phyloP scores from a whole-genome alignment of 2,329 filamentous ascomycete species.

The Trichoderma koningiopsis region DNA sequence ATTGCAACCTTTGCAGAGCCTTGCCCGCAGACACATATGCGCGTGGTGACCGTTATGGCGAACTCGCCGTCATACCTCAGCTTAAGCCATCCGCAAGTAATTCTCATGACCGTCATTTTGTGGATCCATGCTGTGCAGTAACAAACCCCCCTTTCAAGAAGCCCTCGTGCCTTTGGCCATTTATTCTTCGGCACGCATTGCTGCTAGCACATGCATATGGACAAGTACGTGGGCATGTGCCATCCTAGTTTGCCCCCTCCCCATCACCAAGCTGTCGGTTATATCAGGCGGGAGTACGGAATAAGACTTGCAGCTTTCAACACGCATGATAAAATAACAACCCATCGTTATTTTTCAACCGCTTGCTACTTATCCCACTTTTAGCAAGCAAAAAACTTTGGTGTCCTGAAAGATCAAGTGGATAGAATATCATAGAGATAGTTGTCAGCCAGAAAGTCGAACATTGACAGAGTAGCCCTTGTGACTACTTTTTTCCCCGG shows the following conservation, averaged over 20 bases:
- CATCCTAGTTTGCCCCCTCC: conserved; percentile 9
- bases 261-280: conserved; percentile 23
- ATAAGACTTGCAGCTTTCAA: background rate
- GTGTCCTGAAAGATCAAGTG: background rate
- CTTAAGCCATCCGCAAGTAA: conserved; percentile 22
- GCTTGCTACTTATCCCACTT: background rate
- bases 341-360: background rate
- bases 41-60: conserved; percentile 20
- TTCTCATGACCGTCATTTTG: conserved; percentile 18
- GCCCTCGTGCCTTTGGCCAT: conserved; percentile 1
- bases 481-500: background rate
- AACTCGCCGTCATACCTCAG: conserved; percentile 21
- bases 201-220: conserved; percentile 22
- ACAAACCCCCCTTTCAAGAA: conserved; percentile 11
- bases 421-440: background rate
- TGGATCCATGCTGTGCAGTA: conserved; percentile 15
- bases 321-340: background rate
- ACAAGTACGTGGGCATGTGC: conserved; percentile 14
- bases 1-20: conserved; percentile 15
- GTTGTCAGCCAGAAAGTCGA: background rate
- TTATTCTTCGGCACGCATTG: conserved; percentile 1
- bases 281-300: conserved; percentile 13
- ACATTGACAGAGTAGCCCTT: background rate
- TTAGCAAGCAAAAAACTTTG: background rate
- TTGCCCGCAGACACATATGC: conserved; percentile 24